Evolutionary conservation across 192 early-diverging fungal genomes (phyloP), one percentile per base, ranked within the genome.

Genomic region (Coemansia sp.): DNA sequence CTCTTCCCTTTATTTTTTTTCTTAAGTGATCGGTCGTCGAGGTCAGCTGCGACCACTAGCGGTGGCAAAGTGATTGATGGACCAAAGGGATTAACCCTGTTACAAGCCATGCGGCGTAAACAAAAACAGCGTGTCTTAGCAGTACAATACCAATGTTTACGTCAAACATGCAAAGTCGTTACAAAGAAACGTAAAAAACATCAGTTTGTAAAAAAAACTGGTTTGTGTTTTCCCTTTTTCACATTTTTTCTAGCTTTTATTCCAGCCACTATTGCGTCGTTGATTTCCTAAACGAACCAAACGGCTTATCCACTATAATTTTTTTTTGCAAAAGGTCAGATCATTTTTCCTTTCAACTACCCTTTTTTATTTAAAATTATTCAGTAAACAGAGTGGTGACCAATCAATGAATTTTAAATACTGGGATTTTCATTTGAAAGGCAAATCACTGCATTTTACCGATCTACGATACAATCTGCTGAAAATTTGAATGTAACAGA

Each of bases 391-490:
- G n/a, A 45, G 16, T 45, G 34, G 34, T 36, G 42, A 45, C 42
- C 42, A 45, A 45, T 45, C 42, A 45, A 7, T 12, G 12, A 11
- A 7, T 45, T 45, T 45, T 5, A 54, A 54, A 54, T 16, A 45
- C 8, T 16, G 42, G 3, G 42, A 45, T 45, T 45, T 45, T 14
- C 12, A 45, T 45, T 45, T 45, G 16, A 45, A 16, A 14, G 52
- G 28, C n/a, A 55, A 55, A 55, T 55, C 29, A 30, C 10, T 31
- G 10, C 28, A 30, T 55, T 55, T 55, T 55, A 30, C 52, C 52
- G 52, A 55, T 55, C 52, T 25, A 55, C 52, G 52, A 55, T 55
- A 30, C 52, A 16, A 12, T 7, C 29, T 29, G 52, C 52, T 31
- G 14, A 25, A 14, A 30, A 55, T 30, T 16, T 8, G 8, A 55